Percentiles rank a stretch among this genome's conserved stretches.
phyloP scores from a whole-genome alignment of 345 rosid species.

The Adansonia digitata region DNA sequence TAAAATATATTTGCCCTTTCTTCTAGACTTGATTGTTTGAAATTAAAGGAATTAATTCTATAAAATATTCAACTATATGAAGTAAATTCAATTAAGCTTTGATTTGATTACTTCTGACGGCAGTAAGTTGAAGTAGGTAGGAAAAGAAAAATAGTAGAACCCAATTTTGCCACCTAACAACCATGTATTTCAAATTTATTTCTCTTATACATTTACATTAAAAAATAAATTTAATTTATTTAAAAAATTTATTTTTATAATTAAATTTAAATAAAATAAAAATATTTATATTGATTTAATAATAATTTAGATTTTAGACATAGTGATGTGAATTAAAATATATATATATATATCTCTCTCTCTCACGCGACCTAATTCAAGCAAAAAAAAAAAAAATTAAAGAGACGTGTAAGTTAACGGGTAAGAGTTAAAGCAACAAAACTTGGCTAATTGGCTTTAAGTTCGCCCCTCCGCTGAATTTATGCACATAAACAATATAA shows the following conservation, averaged over 20 bases:
- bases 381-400: background rate
- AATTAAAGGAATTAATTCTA: background rate
- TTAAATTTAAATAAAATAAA: no score
- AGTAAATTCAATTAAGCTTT: background rate
- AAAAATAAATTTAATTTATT: no score
- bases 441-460: no score
- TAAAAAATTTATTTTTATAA: no score
- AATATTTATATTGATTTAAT: no score
- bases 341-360: no score
- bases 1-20: background rate
- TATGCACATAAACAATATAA: no score
- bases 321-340: no score
- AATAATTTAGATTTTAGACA: no score
- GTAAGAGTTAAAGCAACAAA: background rate
- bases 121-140: background rate
- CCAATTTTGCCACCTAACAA: background rate
- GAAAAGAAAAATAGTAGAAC: background rate
- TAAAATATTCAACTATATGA: background rate
- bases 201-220: no score
- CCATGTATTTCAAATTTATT: background rate
- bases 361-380: no score
- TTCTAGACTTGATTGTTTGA: background rate
- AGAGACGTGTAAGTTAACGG: background rate
- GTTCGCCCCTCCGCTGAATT: background rate
- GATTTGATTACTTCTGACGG: background rate